Base-by-base conservation (phyloP, 2,329 filamentous ascomycete genomes). In the Claviceps sp. region DNA sequence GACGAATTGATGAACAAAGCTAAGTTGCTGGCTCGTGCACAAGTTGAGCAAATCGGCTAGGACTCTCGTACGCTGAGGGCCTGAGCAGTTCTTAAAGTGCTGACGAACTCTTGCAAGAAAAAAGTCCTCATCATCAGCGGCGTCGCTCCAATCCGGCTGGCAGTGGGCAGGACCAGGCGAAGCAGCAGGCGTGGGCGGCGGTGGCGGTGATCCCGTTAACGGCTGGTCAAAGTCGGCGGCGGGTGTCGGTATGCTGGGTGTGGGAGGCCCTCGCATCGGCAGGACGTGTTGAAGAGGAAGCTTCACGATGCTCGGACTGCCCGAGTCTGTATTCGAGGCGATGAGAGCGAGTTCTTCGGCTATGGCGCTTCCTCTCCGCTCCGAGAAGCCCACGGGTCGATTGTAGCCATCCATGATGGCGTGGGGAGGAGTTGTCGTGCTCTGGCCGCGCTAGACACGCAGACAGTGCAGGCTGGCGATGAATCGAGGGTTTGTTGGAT, bases 1-100 rank as follows among this genome's bases (percentile, higher is more conserved):
- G 59, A 98, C 91, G 68, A 95, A 95, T 65, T 94, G 88, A 60
- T 94, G 88, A 20, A 98, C 90, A 65, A 96, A 97, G 68, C 89
- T 95, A 58, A 98, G 75, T 67, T 95, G 86, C 63, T 94, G 89
- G 61, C 88, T 96, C 60, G 94, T 94, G 72, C 93, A 98, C 60
- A 95, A 79, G 62, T 95, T 95, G 57, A 98, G 73, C 53, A 98
- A 74, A 64, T 95, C 90, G 49, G 88, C 88, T 54, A 98, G 73
- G 61, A 95, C 80, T 41, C 86, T 79, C 61, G 89, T 86, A 53
- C 87, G 81, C 67, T 91, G 86, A 1, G 82, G 78, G 24, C 84
- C 79, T 53, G 82, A 85, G 66, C 88, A 83, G 51, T 84, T 81
- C 61, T 83, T 82, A 63, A 97, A 97, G 61, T 89, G 82, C 55